These are phyloP conservation scores for Fraxinus paxiana DNA, from an alignment of 305 asterid genomes.

Conservation along the genomic window DNA sequence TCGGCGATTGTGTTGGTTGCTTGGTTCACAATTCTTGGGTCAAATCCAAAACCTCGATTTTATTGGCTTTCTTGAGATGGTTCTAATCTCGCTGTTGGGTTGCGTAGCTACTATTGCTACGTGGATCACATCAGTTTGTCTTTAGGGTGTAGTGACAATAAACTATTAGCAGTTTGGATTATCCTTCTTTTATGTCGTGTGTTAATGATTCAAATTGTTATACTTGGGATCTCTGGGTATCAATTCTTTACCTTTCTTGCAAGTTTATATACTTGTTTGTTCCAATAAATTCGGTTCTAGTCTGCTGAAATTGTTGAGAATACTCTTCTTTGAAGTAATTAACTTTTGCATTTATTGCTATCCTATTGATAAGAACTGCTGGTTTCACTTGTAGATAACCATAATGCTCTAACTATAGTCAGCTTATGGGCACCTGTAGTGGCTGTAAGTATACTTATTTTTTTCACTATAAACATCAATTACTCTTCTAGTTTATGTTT, in stretches of 20 bases:
- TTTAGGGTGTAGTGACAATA: background rate
- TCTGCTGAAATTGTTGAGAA: background rate
- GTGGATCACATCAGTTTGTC: no score
- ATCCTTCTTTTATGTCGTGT: background rate
- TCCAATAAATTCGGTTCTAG: slow-evolving; percentile 12
- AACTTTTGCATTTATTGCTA: slow-evolving; percentile 1
- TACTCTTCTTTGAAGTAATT: slow-evolving; percentile 2
- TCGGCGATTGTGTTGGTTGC: no score
- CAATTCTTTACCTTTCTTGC: background rate
- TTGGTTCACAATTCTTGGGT: no score
- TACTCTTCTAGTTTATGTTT: slow-evolving; percentile 5
- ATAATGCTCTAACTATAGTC: slow-evolving; percentile 71
- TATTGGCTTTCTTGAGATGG: no score
- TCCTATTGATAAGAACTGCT: slow-evolving; percentile 20
- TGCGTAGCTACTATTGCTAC: no score
- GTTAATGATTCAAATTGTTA: slow-evolving; percentile 12
- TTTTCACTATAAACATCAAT: background rate
- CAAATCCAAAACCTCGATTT: no score
- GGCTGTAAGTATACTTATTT: slow-evolving; percentile 53
- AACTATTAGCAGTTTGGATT: background rate
- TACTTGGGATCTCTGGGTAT: slow-evolving; percentile 17
- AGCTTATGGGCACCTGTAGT: slow-evolving; percentile 95
- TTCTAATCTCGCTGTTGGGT: no score
- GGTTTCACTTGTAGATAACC: slow-evolving; percentile 64
- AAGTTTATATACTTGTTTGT: background rate